Evolutionary conservation across 257 asterid genomes (phyloP).

Genomic region (Mitragyna speciosa): DNA sequence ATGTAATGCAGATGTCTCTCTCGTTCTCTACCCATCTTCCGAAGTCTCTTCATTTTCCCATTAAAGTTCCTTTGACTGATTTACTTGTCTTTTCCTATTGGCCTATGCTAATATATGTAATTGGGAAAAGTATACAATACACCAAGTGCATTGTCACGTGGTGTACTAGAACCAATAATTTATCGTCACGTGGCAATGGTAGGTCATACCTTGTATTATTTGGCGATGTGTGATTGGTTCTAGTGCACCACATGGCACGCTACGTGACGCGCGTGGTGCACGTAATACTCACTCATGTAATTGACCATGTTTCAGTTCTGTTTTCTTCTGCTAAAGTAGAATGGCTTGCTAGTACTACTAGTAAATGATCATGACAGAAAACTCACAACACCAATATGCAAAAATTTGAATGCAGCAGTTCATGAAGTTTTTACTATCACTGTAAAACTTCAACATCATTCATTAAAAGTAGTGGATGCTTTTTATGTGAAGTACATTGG

Average conservation of each 20-base stretch:
- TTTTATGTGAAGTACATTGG: background rate
- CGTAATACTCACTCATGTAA: no score
- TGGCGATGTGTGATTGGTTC: no score
- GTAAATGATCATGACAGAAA: background rate
- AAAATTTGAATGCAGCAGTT: background rate
- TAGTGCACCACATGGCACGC: no score
- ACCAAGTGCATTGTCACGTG: conserved; percentile 4
- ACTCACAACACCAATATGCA: background rate
- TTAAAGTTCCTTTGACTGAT: conserved; percentile 17
- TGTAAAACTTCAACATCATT: background rate
- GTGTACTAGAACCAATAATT: no score
- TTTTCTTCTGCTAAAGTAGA: background rate
- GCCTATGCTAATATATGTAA: background rate
- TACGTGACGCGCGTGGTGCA: no score
- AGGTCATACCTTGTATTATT: no score
- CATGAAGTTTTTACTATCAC: background rate
- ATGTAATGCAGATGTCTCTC: conserved; percentile 1
- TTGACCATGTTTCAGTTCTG: background rate
- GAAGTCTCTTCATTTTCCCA: background rate
- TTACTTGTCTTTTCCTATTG: background rate
- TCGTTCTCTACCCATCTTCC: background rate
- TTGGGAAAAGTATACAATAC: no score
- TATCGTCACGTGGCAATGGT: no score
- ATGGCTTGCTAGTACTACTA: background rate
- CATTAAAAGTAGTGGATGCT: background rate